A percentile compares a stretch with the other conserved stretches of the same genome.
Evolutionary conservation across 805 yeast species (phyloP).

Genomic region (Metschnikowia vanudenii): DNA sequence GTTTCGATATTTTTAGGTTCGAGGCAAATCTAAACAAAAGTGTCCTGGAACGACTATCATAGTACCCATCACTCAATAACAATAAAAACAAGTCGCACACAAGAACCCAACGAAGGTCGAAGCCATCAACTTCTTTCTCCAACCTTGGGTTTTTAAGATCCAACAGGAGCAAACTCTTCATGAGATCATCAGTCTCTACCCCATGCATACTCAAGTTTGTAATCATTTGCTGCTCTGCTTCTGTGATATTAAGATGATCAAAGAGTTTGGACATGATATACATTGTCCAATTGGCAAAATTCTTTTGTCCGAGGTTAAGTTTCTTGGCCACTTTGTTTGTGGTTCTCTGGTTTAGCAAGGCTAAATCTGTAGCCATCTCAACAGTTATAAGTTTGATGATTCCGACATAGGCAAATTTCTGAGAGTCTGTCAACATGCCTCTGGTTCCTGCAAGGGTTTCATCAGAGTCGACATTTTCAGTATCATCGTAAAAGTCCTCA

Average conservation of each 20-base stretch:
- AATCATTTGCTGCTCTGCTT: conserved; percentile 84
- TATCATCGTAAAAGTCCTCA: conserved; percentile 34
- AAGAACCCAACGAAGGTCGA: conserved; percentile 88
- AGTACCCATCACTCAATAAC: conserved; percentile 76
- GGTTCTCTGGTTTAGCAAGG: conserved; percentile 51
- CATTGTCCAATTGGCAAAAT: conserved; percentile 82
- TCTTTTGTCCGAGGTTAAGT: conserved; percentile 67
- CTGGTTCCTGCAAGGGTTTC: conserved; percentile 78
- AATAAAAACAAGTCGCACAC: conserved; percentile 86
- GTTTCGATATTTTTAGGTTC: conserved; percentile 51
- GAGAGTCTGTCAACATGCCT: conserved; percentile 74
- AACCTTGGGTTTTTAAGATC: conserved; percentile 13
- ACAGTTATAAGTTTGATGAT: conserved; percentile 71
- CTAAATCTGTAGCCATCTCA: conserved; percentile 79
- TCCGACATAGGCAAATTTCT: conserved; percentile 90
- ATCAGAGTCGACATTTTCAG: conserved; percentile 47
- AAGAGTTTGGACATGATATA: conserved; percentile 69
- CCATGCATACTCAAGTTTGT: conserved; percentile 85
- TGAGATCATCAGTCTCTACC: conserved; percentile 67
- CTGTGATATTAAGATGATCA: conserved; percentile 71
- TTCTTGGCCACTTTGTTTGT: conserved; percentile 55
- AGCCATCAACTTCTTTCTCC: conserved; percentile 19
- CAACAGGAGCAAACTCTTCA: conserved; percentile 55
- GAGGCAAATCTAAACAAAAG: conserved; percentile 68
- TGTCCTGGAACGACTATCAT: conserved; percentile 86